phyloP scores from a whole-genome alignment of 768 basidiomycete genomes.

The Russula dissimulans region DNA sequence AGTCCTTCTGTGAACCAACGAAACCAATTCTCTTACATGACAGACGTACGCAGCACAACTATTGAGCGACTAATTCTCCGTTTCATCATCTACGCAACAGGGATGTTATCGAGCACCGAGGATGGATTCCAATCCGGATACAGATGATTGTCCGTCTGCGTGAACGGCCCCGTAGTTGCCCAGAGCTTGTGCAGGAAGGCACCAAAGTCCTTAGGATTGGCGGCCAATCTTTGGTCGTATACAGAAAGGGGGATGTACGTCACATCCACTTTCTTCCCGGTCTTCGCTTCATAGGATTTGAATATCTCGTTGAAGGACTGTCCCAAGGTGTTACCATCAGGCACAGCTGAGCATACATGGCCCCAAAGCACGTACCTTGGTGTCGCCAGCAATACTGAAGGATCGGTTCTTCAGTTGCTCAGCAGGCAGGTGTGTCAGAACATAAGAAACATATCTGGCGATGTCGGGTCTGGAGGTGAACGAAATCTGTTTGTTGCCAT shows the following conservation, averaged over 20 bases:
- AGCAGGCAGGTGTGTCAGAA: slow-evolving; percentile 11
- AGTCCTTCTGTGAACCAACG: too few relatives aligned
- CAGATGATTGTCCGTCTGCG: slow-evolving; percentile 11
- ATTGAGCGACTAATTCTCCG: too few relatives aligned
- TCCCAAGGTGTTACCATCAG: not conserved
- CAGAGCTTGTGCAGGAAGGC: slow-evolving; percentile 6
- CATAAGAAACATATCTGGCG: slow-evolving; percentile 16
- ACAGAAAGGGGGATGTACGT: slow-evolving; percentile 11
- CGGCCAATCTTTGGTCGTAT: slow-evolving; percentile 7
- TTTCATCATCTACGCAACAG: not conserved
- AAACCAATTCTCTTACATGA: too few relatives aligned
- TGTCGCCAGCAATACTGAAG: slow-evolving; percentile 7
- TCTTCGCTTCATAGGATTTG: slow-evolving; percentile 15
- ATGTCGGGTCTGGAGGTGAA: slow-evolving; percentile 18
- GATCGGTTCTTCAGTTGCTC: slow-evolving; percentile 8
- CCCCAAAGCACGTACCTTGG: not conserved
- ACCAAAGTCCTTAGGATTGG: slow-evolving; percentile 11
- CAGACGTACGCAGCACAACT: too few relatives aligned
- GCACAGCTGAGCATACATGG: not conserved
- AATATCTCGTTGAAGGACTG: slow-evolving; percentile 21
- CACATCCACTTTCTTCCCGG: slow-evolving; percentile 17
- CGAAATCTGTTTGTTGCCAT: slow-evolving; percentile 19
- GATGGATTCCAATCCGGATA: slow-evolving; percentile 22
- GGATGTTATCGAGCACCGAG: slow-evolving; percentile 6
- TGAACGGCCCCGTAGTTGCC: slow-evolving; percentile 9